Base-by-base conservation (phyloP, 179 eudicot species). In the Silene coronaria region DNA sequence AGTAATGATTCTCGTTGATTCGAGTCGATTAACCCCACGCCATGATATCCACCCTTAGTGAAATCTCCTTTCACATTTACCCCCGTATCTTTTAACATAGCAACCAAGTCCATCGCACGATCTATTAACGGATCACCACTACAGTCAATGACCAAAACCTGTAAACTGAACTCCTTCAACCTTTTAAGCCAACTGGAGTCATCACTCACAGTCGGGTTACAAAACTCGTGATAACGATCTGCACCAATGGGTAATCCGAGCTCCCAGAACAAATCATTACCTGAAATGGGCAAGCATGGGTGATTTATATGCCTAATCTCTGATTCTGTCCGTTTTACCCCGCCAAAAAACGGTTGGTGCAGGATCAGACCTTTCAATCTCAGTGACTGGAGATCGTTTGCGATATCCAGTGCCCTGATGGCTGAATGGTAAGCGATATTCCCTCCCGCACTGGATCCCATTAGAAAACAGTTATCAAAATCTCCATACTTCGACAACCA, bases 321-420 rank as follows among this genome's bases (percentile, higher is more conserved):
- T 0, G 89, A 87, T 0, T 26, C 75, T 1, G 85, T 82, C 63
- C 90, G 74, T 3, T 65, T 28, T 46, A 32, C 23, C 42, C 87
- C 86, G 64, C 90, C 89, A 60, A 87, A 87, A 64, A 71, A 87
- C 0, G 89, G 86, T 13, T 87, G 90, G 57, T 85, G 85, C 23
- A 85, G 63, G 32, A 87, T 87, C 62, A 82, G 12, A 59, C 89
- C 87, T 19, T 51, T 71, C 22, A 86, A 61, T 28, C 22, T 80
- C 66, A 86, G 53, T 2, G 87, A 87, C 4, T 69, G 26, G 6
- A 86, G 83, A 42, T 82, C 71, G 4, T 70, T 67, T 38, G 70
- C 67, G 2, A 22, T 17, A 22, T 26, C 51, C 2, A 59, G 45
- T 13, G 59, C 67, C 12, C 81, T 63, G 67, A 79, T 72, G 4